These are phyloP conservation scores for Echinochloa phyllopogon DNA, from an alignment of 176 grass and related monocot species.

Conservation along the genomic window DNA sequence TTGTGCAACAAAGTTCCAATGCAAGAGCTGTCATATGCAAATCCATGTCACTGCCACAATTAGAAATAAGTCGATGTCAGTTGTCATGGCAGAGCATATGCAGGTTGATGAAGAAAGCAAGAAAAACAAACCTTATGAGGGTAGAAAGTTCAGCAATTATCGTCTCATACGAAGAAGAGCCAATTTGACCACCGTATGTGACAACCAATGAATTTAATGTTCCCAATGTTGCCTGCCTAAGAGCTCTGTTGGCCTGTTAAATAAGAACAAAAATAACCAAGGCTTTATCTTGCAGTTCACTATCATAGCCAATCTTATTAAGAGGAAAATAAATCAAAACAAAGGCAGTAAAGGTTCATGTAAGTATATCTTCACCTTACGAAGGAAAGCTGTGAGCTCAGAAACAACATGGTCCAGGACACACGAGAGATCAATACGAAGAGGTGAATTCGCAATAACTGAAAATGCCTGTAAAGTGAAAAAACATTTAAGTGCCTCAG, in stretches of 20 bases:
- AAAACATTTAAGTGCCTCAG: not conserved
- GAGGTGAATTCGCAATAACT: conserved; percentile 84
- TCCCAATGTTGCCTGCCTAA: conserved; percentile 85
- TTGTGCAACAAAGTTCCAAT: conserved; percentile 88
- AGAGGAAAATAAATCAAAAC: not conserved
- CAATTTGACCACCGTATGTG: conserved; percentile 84
- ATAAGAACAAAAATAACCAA: conserved; percentile 31
- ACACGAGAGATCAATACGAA: conserved; percentile 75
- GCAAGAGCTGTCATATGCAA: conserved; percentile 95
- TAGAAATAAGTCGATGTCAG: not conserved
- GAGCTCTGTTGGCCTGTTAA: conserved; percentile 75
- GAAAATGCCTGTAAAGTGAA: conserved; percentile 70
- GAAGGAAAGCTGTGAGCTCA: conserved; percentile 83
- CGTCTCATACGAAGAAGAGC: conserved; percentile 78
- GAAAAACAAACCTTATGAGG: conserved; percentile 73
- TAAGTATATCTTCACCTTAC: conserved; percentile 58
- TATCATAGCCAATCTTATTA: not conserved
- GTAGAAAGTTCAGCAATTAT: conserved; percentile 87
- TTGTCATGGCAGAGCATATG: not conserved
- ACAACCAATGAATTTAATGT: conserved; percentile 82
- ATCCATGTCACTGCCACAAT: conserved; percentile 75
- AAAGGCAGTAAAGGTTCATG: not conserved
- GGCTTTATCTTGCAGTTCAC: not conserved
- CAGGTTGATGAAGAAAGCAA: not conserved
- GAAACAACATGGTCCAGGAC: conserved; percentile 91